Base-by-base conservation (phyloP, 2,329 filamentous ascomycete species). In the Teratosphaeriaceae sp. region DNA sequence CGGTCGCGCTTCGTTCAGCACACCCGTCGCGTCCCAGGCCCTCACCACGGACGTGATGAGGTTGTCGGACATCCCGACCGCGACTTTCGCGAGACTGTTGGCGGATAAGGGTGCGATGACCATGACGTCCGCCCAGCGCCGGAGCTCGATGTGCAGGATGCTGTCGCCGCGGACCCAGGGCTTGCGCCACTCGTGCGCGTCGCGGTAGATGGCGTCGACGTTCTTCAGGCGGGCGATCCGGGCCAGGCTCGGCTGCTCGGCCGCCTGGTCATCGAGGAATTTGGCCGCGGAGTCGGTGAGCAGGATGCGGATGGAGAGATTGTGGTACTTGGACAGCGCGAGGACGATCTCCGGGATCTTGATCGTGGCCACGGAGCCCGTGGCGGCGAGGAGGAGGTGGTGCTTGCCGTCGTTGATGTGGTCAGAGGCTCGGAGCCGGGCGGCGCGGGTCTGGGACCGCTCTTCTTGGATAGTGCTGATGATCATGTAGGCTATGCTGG, bases 91-190 rank as follows among this genome's bases (percentile, higher is more conserved):
- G 58, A 97, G 71, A 3, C 80, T 81, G 58, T 96, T 95, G 11
- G 90, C 89, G 43, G 79, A 84, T 46, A 96, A 65, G 0, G 90
- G 90, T 8, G 84, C 85, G 46, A 96, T 75, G 13, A 90, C 74
- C 56, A 95, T 72, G 2, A 94, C 57, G 61, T 95, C 76, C 1
- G 88, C 87, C 89, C 85, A 85, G 49, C 84, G 74, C 22, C 89
- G 73, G 42, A 96, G 69, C 63, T 94, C 87, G 54, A 98, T 97
- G 60, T 98, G 92, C 43, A 97, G 67, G 36, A 98, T 94, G 2
- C 74, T 73, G n/a, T 78, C 78, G 3, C 84, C 86, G 2, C 89
- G 75, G 18, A 73, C 76, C 90, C 90, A 97, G 0, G 85, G 79
- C 33, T 73, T 70, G 11, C 72, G 69, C 88, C 89, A 96, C 65